Evolutionary conservation across 495 filamentous ascomycete genomes (phyloP).

Genomic region (Hyaloscypha bicolor): DNA sequence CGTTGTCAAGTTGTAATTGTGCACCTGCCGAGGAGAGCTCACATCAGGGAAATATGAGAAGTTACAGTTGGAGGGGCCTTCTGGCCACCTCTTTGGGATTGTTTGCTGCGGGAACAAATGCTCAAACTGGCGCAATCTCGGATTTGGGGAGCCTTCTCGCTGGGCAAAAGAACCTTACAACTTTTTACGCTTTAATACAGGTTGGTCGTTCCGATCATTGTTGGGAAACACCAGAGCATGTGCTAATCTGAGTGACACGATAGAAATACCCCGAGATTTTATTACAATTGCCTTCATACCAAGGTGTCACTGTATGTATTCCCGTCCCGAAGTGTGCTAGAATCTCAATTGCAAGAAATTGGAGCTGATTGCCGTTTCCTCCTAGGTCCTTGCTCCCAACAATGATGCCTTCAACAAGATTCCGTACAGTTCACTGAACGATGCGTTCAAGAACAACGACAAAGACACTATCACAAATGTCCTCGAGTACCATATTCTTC

Average conservation of each 20-base stretch:
- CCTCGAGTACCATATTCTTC: conserved; percentile 66
- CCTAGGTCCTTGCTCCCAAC: conserved; percentile 61
- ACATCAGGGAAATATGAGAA: conserved; percentile 18
- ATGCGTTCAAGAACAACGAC: conserved; percentile 35
- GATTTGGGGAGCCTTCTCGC: conserved; percentile 35
- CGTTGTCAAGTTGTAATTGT: conserved; percentile 4
- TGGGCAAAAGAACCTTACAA: conserved; percentile 35
- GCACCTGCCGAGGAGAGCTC: not conserved
- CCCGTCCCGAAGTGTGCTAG: not conserved
- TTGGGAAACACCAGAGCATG: not conserved
- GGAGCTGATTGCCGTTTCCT: not conserved
- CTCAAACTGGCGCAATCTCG: conserved; percentile 24
- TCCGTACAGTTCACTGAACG: conserved; percentile 35
- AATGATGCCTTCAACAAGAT: conserved; percentile 57
- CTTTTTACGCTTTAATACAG: conserved; percentile 39
- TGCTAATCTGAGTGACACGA: conserved; percentile 8
- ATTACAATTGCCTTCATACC: conserved; percentile 35
- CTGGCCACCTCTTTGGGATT: conserved; percentile 16
- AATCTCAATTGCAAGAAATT: not conserved
- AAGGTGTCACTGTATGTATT: conserved; percentile 38
- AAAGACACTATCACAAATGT: conserved; percentile 48
- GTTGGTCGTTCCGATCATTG: conserved; percentile 23
- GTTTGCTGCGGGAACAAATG: conserved; percentile 15
- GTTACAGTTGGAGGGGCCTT: conserved; percentile 18
- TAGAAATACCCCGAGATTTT: conserved; percentile 42